Percentiles rank a stretch among this genome's conserved stretches.
phyloP scores from a whole-genome alignment of 371 early-diverging fungal genomes.

The Funneliformis caledonium region DNA sequence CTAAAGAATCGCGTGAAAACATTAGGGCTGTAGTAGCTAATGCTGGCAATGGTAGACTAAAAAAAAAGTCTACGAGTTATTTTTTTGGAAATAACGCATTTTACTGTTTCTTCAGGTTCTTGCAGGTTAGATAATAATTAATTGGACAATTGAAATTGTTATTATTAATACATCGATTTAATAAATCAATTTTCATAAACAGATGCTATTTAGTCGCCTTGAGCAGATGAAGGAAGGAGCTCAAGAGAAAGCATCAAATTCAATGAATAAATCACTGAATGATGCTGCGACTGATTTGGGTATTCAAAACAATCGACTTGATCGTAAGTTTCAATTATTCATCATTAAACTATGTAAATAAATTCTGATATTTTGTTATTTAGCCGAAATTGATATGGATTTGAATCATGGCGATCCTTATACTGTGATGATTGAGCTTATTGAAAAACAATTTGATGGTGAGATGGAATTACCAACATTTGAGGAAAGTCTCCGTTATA shows the following conservation, averaged over 20 bases:
- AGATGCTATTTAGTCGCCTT: conserved; percentile 84
- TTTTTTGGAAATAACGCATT: conserved; percentile 78
- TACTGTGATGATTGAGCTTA: conserved; percentile 71
- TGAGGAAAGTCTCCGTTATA: conserved; percentile 89
- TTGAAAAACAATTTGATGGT: conserved; percentile 78
- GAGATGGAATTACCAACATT: conserved; percentile 84
- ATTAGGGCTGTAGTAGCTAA: conserved; percentile 46
- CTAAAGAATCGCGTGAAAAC: conserved; percentile 48
- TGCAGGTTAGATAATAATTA: conserved; percentile 63
- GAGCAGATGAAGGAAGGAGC: conserved; percentile 71
- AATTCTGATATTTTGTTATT: conserved; percentile 26
- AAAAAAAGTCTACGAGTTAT: conserved; percentile 29
- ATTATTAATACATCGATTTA: neutral
- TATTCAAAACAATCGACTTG: conserved; percentile 62
- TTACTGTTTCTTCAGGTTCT: conserved; percentile 89
- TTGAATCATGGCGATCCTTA: conserved; percentile 68
- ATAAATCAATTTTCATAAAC: conserved; percentile 33
- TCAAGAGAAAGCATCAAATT: conserved; percentile 61
- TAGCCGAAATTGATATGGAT: conserved; percentile 56
- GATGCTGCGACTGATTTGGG: conserved; percentile 79
- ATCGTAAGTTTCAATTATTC: conserved; percentile 47
- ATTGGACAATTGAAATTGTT: neutral
- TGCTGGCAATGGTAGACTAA: conserved; percentile 39
- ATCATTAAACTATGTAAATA: no score
- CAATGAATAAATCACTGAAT: conserved; percentile 45